Base-by-base conservation (phyloP, 805 yeast genomes). In the Cephaloascus fragrans region DNA sequence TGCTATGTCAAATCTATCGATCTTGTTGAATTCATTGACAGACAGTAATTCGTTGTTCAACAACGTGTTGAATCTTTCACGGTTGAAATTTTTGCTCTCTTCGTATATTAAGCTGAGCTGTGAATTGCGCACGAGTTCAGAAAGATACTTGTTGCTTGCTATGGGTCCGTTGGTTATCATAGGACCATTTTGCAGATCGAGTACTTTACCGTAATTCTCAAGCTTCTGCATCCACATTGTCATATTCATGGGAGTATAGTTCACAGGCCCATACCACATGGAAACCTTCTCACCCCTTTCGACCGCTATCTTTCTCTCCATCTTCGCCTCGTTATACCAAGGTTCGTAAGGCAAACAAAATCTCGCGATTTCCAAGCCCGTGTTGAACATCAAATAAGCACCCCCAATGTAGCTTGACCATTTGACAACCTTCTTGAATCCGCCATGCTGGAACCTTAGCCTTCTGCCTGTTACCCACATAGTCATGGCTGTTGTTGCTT, bases 211-310 rank as follows among this genome's bases (percentile, higher is more conserved):
- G 19, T 19, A n/a, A 26, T 38, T 29, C 19, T 50, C 48, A 32
- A 46, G 28, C 3, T 36, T 38, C 18, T 45, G 42, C 16, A 53
- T 49, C 62, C 69, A 67, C 4, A 60, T 55, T 36, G 57, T 47
- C 44, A 61, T 47, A 39, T 51, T 45, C 76, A 79, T 72, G 3
- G 87, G 83, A 34, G 57, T 62, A 52, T 68, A 71, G 32, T 70
- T 69, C 44, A 64, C 55, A 3, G 86, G 85, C 0, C 89, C 89
- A 53, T 72, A 77, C 88, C 88, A 82, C 56, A 67, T 62, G 35
- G 70, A 69, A 3, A 73, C 70, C 26, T 58, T 59, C 40, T 64
- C 62, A 4, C 83, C 78, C 35, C 62, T 63, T 35, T 63, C 59
- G 20, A 59, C 59, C 1, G 80, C 82, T 41, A 67, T 53, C 16